Evolutionary conservation across 2,329 filamentous ascomycete genomes (phyloP).

Genomic region (Cercospora citrullina): DNA sequence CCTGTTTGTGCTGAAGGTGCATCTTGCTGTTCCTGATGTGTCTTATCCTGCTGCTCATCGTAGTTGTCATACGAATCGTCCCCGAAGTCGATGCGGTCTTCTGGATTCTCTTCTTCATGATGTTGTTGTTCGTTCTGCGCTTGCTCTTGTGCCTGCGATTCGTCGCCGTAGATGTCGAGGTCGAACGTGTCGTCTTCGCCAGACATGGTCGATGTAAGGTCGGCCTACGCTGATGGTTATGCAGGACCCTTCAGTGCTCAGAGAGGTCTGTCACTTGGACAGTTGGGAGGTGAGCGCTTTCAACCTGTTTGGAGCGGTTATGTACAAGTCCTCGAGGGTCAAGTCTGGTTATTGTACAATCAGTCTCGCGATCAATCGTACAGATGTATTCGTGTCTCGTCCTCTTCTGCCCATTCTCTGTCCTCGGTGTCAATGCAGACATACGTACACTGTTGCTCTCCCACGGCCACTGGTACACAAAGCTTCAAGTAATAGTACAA

Average conservation of each 20-base stretch:
- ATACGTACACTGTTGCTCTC: slow-evolving; percentile 29
- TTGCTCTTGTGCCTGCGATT: slow-evolving; percentile 37
- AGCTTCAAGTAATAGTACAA: slow-evolving; percentile 9
- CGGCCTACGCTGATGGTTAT: slow-evolving; percentile 17
- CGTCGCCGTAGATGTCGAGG: slow-evolving; percentile 69
- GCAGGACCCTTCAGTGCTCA: neutral
- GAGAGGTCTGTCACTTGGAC: slow-evolving; percentile 3
- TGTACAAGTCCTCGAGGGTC: slow-evolving; percentile 29
- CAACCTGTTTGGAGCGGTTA: slow-evolving; percentile 20
- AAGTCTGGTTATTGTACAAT: slow-evolving; percentile 31
- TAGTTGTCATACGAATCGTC: slow-evolving; percentile 18
- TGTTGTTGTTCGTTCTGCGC: slow-evolving; percentile 36
- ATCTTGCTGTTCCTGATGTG: slow-evolving; percentile 20
- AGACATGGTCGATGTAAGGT: slow-evolving; percentile 33
- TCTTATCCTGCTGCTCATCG: slow-evolving; percentile 18
- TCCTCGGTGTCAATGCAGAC: slow-evolving; percentile 20
- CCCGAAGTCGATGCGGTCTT: slow-evolving; percentile 30
- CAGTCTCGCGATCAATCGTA: slow-evolving; percentile 23
- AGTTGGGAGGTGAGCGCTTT: neutral
- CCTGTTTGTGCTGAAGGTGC: slow-evolving; percentile 52
- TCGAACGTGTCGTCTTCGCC: slow-evolving; percentile 69
- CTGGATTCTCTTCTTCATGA: slow-evolving; percentile 25
- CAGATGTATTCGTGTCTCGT: neutral
- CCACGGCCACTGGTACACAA: neutral
- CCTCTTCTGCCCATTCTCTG: slow-evolving; percentile 8